Conservation (phyloP, 1,139 yeast genomes). For the Yamadazyma jaroonii region DNA sequence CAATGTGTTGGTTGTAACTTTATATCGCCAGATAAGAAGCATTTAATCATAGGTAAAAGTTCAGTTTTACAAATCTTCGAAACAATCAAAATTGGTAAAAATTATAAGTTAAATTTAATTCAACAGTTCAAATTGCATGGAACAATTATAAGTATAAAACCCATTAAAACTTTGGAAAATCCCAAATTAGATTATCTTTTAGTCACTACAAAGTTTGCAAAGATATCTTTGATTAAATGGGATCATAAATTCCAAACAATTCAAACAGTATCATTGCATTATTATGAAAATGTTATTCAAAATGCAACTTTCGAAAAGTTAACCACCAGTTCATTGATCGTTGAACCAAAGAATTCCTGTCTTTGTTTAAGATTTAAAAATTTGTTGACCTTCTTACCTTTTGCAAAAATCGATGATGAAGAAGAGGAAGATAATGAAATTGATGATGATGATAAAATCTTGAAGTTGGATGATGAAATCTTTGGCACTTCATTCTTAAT, state of each 20-base stretch:
- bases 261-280: slow-evolving; percentile 78
- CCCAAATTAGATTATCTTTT: slow-evolving; percentile 57
- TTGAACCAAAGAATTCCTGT: slow-evolving; percentile 66
- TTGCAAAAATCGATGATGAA: slow-evolving; percentile 46
- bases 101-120: slow-evolving; percentile 48
- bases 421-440: slow-evolving; percentile 30
- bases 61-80: slow-evolving; percentile 69
- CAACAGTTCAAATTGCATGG: slow-evolving; percentile 76
- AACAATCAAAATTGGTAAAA: slow-evolving; percentile 25
- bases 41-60: slow-evolving; percentile 70
- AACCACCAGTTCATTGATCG: slow-evolving; percentile 47
- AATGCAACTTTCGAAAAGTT: slow-evolving; percentile 48
- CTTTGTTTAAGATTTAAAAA: slow-evolving; percentile 70
- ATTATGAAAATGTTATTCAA: slow-evolving; percentile 70
- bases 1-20: slow-evolving; percentile 64
- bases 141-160: slow-evolving; percentile 54
- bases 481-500: slow-evolving; percentile 55
- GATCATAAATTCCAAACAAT: slow-evolving; percentile 51
- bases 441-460: slow-evolving; percentile 12
- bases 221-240: slow-evolving; percentile 75
- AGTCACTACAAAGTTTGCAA: slow-evolving; percentile 72
- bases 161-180: slow-evolving; percentile 51
- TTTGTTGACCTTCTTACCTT: slow-evolving; percentile 71
- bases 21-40: slow-evolving; percentile 46
- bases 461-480: slow-evolving; percentile 11